Percentiles rank a stretch among this genome's conserved stretches.
Evolutionary conservation across 805 yeast genomes (phyloP).

Genomic region (Candida chauliodis): DNA sequence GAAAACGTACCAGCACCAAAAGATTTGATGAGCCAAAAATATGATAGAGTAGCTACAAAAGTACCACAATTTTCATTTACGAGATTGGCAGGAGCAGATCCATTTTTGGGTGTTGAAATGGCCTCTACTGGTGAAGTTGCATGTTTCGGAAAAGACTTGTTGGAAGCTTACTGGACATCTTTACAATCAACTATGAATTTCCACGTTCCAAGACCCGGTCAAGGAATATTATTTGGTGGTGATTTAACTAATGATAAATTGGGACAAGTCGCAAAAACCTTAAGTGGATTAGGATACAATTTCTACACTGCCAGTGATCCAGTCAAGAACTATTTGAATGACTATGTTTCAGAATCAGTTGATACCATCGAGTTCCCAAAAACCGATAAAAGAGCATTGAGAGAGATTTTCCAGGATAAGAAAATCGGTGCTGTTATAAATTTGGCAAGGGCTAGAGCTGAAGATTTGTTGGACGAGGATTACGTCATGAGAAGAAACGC

Average conservation of each 20-base stretch:
- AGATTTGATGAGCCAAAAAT: conserved; percentile 72
- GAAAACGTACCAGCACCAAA: conserved; percentile 73
- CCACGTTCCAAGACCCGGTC: conserved; percentile 86
- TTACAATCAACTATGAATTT: conserved; percentile 97
- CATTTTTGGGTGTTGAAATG: conserved; percentile 98
- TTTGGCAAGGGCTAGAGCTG: conserved; percentile 88
- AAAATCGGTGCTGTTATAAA: conserved; percentile 87
- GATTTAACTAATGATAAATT: conserved; percentile 70
- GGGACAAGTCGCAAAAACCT: conserved; percentile 66
- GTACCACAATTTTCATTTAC: conserved; percentile 99
- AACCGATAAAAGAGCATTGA: conserved; percentile 86
- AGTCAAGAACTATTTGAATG: conserved; percentile 66
- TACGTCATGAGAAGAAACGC: conserved; percentile 99
- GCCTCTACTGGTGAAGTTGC: conserved; percentile 99
- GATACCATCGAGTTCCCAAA: conserved; percentile 85
- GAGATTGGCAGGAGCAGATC: conserved; percentile 98
- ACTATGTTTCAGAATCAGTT: conserved; percentile 44
- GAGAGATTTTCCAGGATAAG: conserved; percentile 88
- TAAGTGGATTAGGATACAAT: conserved; percentile 75
- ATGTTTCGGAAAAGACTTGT: conserved; percentile 80
- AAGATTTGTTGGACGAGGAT: conserved; percentile 77
- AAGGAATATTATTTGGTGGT: conserved; percentile 92
- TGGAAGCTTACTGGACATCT: conserved; percentile 97
- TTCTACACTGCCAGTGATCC: conserved; percentile 71
- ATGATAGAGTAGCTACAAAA: conserved; percentile 70